Percentiles rank a stretch among this genome's conserved stretches.
Evolutionary conservation across 1,284 basidiomycete species (phyloP).

Genomic region (Heterobasidion annosum): DNA sequence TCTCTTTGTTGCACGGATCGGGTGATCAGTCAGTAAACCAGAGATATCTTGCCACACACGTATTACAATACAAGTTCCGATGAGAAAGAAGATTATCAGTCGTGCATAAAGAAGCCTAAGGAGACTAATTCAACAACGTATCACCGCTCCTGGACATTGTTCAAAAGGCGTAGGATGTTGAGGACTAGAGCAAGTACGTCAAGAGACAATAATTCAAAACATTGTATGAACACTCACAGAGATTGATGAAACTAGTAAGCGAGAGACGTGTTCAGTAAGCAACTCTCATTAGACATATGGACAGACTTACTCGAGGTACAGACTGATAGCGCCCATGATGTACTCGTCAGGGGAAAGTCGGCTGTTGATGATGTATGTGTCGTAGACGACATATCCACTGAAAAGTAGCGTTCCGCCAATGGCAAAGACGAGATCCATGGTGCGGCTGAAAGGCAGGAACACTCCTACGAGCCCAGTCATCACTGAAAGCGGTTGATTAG

Average conservation of each 20-base stretch:
- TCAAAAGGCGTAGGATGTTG: conserved; percentile 67
- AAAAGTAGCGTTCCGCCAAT: conserved; percentile 74
- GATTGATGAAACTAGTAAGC: conserved; percentile 45
- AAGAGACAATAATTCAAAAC: too few species aligned
- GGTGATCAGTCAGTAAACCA: too few species aligned
- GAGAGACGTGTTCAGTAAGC: neutral
- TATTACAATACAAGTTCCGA: too few species aligned
- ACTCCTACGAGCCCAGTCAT: conserved; percentile 72
- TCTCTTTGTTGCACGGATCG: too few species aligned
- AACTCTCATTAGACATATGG: neutral
- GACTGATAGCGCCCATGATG: conserved; percentile 77
- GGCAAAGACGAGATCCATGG: conserved; percentile 74
- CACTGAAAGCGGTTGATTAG: conserved; percentile 27
- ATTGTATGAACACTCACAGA: conserved; percentile 26
- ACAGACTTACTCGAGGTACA: conserved; percentile 68
- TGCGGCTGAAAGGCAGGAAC: conserved; percentile 73
- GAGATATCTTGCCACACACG: too few species aligned
- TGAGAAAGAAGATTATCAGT: too few species aligned
- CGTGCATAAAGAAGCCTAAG: too few species aligned
- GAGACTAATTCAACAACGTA: neutral
- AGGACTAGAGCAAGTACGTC: conserved; percentile 30
- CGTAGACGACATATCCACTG: conserved; percentile 78
- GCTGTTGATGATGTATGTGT: conserved; percentile 79
- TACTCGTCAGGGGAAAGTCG: conserved; percentile 81
- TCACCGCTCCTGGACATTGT: conserved; percentile 37